phyloP scores from a whole-genome alignment of 2,329 filamentous ascomycete species.

The Cercospora beticola region DNA sequence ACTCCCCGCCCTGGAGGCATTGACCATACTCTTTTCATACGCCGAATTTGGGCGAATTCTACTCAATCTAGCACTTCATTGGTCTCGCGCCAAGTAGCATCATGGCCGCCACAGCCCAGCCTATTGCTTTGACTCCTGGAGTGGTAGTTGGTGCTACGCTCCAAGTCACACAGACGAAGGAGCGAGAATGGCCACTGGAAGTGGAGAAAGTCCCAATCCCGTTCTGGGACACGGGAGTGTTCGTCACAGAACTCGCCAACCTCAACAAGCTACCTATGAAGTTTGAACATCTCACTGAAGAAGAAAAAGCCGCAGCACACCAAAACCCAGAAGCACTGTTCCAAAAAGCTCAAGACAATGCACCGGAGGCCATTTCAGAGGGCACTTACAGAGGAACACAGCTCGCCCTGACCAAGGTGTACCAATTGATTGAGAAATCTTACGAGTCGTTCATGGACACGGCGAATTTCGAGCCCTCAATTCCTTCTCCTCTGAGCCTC shows the following conservation, averaged over 20 bases:
- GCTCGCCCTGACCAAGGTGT: conserved; percentile 28
- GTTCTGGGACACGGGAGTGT: conserved; percentile 24
- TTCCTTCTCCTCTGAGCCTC: conserved; percentile 21
- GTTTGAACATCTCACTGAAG: conserved; percentile 15
- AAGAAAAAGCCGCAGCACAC: conserved; percentile 17
- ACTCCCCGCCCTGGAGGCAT: background rate
- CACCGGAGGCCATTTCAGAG: conserved; percentile 16
- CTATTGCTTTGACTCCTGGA: conserved; percentile 5
- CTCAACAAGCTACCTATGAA: conserved; percentile 13
- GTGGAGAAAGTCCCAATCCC: conserved; percentile 18
- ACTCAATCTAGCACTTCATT: background rate
- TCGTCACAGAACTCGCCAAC: conserved; percentile 22
- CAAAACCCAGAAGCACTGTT: conserved; percentile 25
- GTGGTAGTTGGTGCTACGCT: conserved; percentile 9
- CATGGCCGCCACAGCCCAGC: background rate
- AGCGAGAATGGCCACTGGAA: conserved; percentile 20
- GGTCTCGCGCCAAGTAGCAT: background rate
- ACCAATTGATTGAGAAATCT: conserved; percentile 25
- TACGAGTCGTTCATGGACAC: conserved; percentile 27
- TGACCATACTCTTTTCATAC: background rate
- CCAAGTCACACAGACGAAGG: conserved; percentile 1
- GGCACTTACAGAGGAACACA: conserved; percentile 27
- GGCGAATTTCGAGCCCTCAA: conserved; percentile 27
- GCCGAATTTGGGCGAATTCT: background rate
- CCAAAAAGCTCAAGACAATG: conserved; percentile 15